Evolutionary conservation across 495 filamentous ascomycete genomes (phyloP), one percentile per base, ranked within the genome.

Genomic region (Penicillium malachiteum): DNA sequence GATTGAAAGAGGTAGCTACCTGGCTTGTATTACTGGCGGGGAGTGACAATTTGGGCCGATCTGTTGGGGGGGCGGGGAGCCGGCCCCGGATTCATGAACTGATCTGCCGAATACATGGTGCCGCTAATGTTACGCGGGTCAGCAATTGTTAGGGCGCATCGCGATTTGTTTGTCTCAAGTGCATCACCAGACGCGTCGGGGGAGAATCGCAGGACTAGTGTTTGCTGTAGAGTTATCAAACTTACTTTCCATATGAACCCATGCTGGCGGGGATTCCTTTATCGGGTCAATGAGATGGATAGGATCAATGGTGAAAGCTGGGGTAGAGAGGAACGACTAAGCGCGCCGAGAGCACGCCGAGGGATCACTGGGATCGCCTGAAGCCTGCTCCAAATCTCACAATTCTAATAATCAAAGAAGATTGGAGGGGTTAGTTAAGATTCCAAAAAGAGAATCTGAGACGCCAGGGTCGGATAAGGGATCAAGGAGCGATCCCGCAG

Each of bases 61-160:
- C 89, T 38, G 84, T 86, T 12, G 94, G 94, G 44, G n/a, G 94
- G 94, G 57, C 88, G 85, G 42, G 94, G 94, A 52, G 94, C 93
- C 44, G 94, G 93, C 46, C 94, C 91, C 53, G 94, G 92, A 67
- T 97, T 97, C 88, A 97, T 94, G 75, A 98, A 98, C 69, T 88
- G 84, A 65, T 82, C 82, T 54, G 78, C 76, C 43, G 83, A 75
- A 71, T 89, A 90, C 63, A 84, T 75, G 60, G 82, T 85, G 62
- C 63, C 55, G 18, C 17, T 32, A 5, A 6, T 52, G 26, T 34
- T 39, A 16, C 14, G 21, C 21, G 21, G 21, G 21, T 26, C 21
- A 26, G 21, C 21, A 26, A 4, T 26, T 26, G 21, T 4, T 26
- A 26, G 21, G 21, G 21, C 21, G 21, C 21, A 26, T 26, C 21